These are phyloP conservation scores for Allium fistulosum DNA, from an alignment of 106 monocot genomes.

Conservation along the genomic window DNA sequence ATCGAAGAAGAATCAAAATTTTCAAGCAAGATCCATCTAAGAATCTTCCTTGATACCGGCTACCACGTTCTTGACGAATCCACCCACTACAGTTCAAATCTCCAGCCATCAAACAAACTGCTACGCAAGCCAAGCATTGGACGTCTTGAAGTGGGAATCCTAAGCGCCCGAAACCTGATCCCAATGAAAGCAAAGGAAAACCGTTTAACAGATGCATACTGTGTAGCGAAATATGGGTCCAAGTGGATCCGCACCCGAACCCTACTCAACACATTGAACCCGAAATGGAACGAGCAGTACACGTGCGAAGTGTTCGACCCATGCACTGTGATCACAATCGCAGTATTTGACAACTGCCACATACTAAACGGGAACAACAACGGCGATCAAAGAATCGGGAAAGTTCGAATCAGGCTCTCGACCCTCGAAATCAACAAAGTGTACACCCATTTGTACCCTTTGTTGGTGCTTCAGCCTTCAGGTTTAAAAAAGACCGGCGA, in stretches of 20 bases:
- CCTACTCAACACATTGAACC: slow-evolving; percentile 32
- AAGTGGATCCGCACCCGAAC: slow-evolving; percentile 55
- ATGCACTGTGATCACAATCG: slow-evolving; percentile 50
- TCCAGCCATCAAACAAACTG: slow-evolving; percentile 39
- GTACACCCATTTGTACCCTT: slow-evolving; percentile 46
- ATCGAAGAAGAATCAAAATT: slow-evolving; percentile 40
- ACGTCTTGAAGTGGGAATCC: slow-evolving; percentile 40
- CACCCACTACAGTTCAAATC: slow-evolving; percentile 81
- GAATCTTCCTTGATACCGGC: slow-evolving; percentile 51
- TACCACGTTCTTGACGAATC: slow-evolving; percentile 97
- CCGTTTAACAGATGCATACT: slow-evolving; percentile 40
- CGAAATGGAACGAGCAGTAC: slow-evolving; percentile 55
- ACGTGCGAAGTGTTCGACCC: slow-evolving; percentile 59
- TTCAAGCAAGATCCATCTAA: slow-evolving; percentile 77
- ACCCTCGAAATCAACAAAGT: slow-evolving; percentile 41
- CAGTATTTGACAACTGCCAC: slow-evolving; percentile 50
- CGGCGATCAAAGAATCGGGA: slow-evolving; percentile 46
- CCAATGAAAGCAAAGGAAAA: slow-evolving; percentile 50
- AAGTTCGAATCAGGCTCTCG: slow-evolving; percentile 44
- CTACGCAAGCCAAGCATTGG: slow-evolving; percentile 46
- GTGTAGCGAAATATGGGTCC: slow-evolving; percentile 52
- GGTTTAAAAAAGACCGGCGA: slow-evolving; percentile 61
- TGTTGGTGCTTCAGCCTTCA: slow-evolving; percentile 33
- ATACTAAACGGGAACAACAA: slow-evolving; percentile 9
- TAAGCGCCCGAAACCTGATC: slow-evolving; percentile 31